Percentiles rank a stretch among this genome's conserved stretches.
These are phyloP conservation scores for Diaporthe amygdali DNA, from an alignment of 2,329 filamentous ascomycete species.

Conservation along the genomic window DNA sequence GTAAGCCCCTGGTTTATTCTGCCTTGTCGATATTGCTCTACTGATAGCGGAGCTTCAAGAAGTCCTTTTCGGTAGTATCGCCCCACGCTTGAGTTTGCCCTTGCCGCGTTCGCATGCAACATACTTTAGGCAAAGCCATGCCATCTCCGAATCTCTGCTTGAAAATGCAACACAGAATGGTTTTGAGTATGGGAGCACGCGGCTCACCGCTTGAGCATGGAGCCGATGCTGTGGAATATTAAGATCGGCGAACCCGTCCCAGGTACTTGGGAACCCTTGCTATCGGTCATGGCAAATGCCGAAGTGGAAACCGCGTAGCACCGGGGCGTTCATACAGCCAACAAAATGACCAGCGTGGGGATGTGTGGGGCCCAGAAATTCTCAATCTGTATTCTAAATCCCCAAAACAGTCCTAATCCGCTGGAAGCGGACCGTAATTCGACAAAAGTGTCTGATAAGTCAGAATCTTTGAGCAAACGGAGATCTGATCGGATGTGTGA, in stretches of 20 bases:
- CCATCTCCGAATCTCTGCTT: background rate
- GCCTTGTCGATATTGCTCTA: background rate
- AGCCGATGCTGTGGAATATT: background rate
- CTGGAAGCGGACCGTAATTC: background rate
- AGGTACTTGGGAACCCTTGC: conserved; percentile 7
- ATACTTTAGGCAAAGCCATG: background rate
- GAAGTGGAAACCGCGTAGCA: background rate
- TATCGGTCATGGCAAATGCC: background rate
- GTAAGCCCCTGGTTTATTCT: background rate
- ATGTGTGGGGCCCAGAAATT: background rate
- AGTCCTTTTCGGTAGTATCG: background rate
- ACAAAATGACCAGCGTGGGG: background rate
- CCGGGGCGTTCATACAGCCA: background rate
- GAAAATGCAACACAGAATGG: background rate
- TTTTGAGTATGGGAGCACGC: background rate
- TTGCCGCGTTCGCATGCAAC: background rate
- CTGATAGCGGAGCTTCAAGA: background rate
- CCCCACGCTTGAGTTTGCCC: background rate
- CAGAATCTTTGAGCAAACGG: background rate
- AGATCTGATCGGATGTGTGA: background rate
- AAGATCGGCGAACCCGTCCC: conserved; percentile 5
- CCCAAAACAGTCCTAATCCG: background rate
- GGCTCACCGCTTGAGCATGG: background rate
- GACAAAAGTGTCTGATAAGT: background rate
- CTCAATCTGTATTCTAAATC: background rate